phyloP scores from a whole-genome alignment of 1,284 basidiomycete genomes.

The Peniophora sp. region DNA sequence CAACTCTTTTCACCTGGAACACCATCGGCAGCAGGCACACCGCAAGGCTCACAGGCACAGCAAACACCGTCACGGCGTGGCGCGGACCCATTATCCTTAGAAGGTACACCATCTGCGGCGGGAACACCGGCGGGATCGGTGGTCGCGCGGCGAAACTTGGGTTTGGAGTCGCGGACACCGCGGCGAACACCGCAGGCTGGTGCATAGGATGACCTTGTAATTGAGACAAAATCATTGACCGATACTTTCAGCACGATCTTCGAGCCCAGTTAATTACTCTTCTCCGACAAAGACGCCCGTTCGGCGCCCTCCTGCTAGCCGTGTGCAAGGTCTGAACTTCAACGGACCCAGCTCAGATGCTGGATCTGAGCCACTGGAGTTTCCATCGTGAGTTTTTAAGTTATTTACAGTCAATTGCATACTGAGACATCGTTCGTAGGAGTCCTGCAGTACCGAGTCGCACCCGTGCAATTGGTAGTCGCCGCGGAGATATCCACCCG shows the following conservation, averaged over 20 bases:
- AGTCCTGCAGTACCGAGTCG: slow-evolving; percentile 22
- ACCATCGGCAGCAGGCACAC: slow-evolving; percentile 49
- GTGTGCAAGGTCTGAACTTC: slow-evolving; percentile 20
- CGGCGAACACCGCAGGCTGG: slow-evolving; percentile 35
- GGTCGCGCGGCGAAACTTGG: slow-evolving; percentile 56
- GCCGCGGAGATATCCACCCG: slow-evolving; percentile 81
- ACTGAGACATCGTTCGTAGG: slow-evolving; percentile 9
- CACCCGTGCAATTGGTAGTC: slow-evolving; percentile 51
- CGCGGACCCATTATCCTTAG: slow-evolving; percentile 47
- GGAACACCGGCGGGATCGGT: slow-evolving; percentile 23
- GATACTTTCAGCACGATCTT: slow-evolving; percentile 38
- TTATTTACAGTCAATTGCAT: slow-evolving; percentile 3
- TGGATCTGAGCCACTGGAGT: slow-evolving; percentile 57
- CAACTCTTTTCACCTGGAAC: slow-evolving; percentile 58
- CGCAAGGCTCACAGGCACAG: slow-evolving; percentile 19
- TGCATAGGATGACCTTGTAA: slow-evolving; percentile 33
- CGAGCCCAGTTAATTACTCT: slow-evolving; percentile 69
- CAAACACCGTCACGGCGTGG: too few species aligned
- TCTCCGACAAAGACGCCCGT: slow-evolving; percentile 38
- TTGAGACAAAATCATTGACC: neutral
- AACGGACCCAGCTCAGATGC: slow-evolving; percentile 22
- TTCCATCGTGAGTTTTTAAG: slow-evolving; percentile 51
- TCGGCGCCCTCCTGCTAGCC: slow-evolving; percentile 15
- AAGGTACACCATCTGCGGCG: slow-evolving; percentile 48
- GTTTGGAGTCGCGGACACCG: slow-evolving; percentile 43